Evolutionary conservation across 140 eudicot genomes (phyloP), one percentile per base, ranked within the genome.

Genomic region (Flaveria floridana): DNA sequence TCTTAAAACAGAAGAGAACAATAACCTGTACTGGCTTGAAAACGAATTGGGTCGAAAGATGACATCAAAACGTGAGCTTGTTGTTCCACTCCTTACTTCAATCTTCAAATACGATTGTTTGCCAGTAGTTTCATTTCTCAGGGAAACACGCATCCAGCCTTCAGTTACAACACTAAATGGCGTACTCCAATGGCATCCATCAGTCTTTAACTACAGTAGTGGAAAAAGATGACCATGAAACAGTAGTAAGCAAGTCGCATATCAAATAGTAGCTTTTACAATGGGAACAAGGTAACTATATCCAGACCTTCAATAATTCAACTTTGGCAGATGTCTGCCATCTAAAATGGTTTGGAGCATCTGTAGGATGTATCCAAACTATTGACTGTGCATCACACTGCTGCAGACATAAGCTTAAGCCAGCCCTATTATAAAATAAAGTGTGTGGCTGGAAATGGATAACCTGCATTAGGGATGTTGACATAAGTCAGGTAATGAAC

Each of bases 21-120:
- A 30, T 57, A 46, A 95, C 99, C 99, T 95, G 95, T 95, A 95
- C 51, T 86, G 97, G 86, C 96, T 91, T 73, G 97, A 82, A 47
- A 84, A 85, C 4, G 95, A 87, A 61, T 80, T 79, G 80, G 95
- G 96, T 14, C 96, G 96, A 77, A 95, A 84, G 63, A 95, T 80
- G 80, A 95, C 99, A 74, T 91, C 99, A 87, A 81, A 84, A 52
- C 84, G 87, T 9, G 95, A 87, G 70, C 82, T 83, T 84, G 85
- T 88, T 19, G 89, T 84, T 75, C 97, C 97, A 76, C 86, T 88
- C 82, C 99, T 86, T 46, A 95, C 91, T 81, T 89, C 89, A 51
- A 95, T 84, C 75, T 87, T 81, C 59, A 91, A 68, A 72, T 81
- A 70, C 70, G 69, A 73, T 65, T 16, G 77, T 68, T 79, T 81